Base-by-base conservation (phyloP, 2,329 filamentous ascomycete genomes). In the Beauveria caledonica region DNA sequence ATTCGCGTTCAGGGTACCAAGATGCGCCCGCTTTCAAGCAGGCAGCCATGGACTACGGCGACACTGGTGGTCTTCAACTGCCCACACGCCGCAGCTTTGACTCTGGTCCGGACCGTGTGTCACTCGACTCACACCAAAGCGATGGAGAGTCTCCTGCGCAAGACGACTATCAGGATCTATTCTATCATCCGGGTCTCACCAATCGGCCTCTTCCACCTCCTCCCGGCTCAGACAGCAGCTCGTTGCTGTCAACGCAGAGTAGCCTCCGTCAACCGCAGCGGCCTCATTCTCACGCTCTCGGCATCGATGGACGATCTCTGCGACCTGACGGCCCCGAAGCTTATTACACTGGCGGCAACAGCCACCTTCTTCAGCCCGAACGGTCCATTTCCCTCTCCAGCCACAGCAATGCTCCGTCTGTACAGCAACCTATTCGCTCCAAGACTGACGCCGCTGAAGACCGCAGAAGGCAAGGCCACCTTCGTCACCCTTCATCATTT, bases 401-500 rank as follows among this genome's bases (percentile, higher is more conserved):
- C 64, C 90, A 95, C 71, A 90, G 86, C 68, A 90, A 87, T 64
- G 89, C 89, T 8, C 92, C 92, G 39, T 83, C 86, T 62, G 82
- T 93, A 33, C 83, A 89, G 64, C 83, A 92, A 33, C 92, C 94
- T n/a, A 87, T 90, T 44, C 85, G 94, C 61, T 97, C 94, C 40
- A 92, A 95, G 73, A 99, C 94, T 9, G 94, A 99, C 75, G 92
- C 92, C 44, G 89, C 96, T 44, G 87, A 87, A 64, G 83, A 86
- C 66, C 78, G 84, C 44, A 82, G 79, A 67, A 79, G 78, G 68
- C 72, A 77, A 71, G 79, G 81, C 48, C 72, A 82, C 49, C 72
- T 82, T 57, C 80, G 81, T 51, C 72, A 82, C 29, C 71, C 78
- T n/a, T 64, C 69, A 63, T 79, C 79, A 66, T 77, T 46, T 79